These are phyloP conservation scores for Penicillium alfredii DNA, from an alignment of 495 filamentous ascomycete species.

Conservation along the genomic window DNA sequence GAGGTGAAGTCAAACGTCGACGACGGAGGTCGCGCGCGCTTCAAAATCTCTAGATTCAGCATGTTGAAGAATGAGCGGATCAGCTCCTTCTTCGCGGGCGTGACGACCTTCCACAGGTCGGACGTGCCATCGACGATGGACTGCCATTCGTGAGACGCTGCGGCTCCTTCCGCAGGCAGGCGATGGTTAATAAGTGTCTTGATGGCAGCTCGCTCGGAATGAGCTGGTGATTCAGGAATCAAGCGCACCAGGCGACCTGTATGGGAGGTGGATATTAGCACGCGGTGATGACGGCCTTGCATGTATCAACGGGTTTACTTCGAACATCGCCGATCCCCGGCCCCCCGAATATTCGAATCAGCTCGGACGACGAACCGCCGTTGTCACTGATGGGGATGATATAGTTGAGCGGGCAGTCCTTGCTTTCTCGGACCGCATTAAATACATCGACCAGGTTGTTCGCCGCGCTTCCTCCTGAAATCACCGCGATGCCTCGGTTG, in stretches of 20 bases:
- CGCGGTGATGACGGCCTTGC: conserved; percentile 1
- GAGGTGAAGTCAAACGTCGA: conserved; percentile 82
- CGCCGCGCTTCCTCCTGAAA: conserved; percentile 85
- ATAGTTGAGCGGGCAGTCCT: conserved; percentile 65
- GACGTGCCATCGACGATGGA: conserved; percentile 80
- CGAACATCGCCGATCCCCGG: conserved; percentile 89
- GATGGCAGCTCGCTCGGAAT: conserved; percentile 64
- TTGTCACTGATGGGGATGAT: conserved; percentile 95
- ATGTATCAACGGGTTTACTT: conserved; percentile 51
- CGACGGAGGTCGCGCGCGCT: conserved; percentile 66
- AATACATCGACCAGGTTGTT: conserved; percentile 95
- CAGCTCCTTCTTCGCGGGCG: conserved; percentile 80
- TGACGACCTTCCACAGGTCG: conserved; percentile 65
- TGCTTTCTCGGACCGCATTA: conserved; percentile 62
- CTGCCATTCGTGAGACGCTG: conserved; percentile 64
- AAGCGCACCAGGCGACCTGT: conserved; percentile 82
- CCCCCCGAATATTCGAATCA: conserved; percentile 89
- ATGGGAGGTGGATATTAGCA: conserved; percentile 4
- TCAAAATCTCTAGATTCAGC: conserved; percentile 85
- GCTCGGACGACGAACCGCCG: conserved; percentile 83
- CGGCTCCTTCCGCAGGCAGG: conserved; percentile 48
- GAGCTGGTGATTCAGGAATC: conserved; percentile 60
- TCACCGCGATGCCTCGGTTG: conserved; percentile 65
- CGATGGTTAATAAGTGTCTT: conserved; percentile 82
- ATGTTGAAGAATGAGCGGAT: conserved; percentile 86